Evolutionary conservation across 176 grass and related monocot genomes (phyloP).

Genomic region (Alopecurus myosuroides): DNA sequence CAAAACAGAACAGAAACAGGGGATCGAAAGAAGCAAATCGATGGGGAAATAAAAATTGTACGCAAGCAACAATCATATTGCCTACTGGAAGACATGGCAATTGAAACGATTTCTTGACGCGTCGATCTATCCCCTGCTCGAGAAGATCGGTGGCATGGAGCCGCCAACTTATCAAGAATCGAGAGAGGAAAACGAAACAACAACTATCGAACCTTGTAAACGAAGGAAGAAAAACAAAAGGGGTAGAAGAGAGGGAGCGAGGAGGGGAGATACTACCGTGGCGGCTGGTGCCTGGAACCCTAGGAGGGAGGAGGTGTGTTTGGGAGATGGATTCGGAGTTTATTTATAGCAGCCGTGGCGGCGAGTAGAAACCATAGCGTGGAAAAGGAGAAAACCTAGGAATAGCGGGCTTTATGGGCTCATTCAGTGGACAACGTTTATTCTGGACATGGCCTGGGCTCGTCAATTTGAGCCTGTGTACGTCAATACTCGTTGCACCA

Average conservation of each 20-base stretch:
- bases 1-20: background rate
- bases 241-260: too few species aligned
- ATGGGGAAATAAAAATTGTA: background rate
- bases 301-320: background rate
- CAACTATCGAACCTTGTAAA: too few species aligned
- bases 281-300: background rate
- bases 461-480: too few species aligned
- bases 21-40: background rate
- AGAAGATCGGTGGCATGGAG: background rate
- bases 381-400: slow-evolving; percentile 20
- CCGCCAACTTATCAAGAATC: background rate
- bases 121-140: slow-evolving; percentile 38
- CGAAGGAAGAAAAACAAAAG: fast-evolving
- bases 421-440: background rate
- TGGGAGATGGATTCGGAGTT: background rate
- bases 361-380: background rate
- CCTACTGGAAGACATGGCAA: slow-evolving; percentile 50
- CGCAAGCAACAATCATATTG: slow-evolving; percentile 67
- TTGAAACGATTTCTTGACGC: slow-evolving; percentile 83
- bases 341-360: slow-evolving; percentile 11
- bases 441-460: background rate
- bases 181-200: background rate
- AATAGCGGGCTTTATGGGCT: background rate
- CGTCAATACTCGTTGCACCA: too few species aligned
- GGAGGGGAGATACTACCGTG: background rate